Base-by-base conservation (phyloP, 177 flowering plant species). In the Tripterygium wilfordii region DNA sequence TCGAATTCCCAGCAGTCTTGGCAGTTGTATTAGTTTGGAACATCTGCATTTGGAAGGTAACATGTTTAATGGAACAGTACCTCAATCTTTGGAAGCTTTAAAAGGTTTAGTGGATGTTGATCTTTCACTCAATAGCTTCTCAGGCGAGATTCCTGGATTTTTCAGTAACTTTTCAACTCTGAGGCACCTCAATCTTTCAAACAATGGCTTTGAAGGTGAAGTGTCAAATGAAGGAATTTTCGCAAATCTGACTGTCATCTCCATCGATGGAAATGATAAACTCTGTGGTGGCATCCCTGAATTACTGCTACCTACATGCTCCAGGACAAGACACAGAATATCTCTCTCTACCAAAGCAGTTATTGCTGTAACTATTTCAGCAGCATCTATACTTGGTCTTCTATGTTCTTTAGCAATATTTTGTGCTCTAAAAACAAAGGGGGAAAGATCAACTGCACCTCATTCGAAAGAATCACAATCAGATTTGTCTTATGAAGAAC, bases 101-200 rank as follows among this genome's bases (percentile, higher is more conserved):
- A 64, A 12, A 56, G 48, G 52, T 18, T 23, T 70, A 14, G 17
- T 36, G 24, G 9, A 1, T 10, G 22, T 68, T 1, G 73, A 64
- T 36, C 53, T 69, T 12, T 69, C 74, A 1, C 51, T 26, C 6
- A 65, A 69, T 53, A 69, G 61, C 4, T 48, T 65, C 10, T 42
- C 62, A 0, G 67, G 70, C 1, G 5, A 26, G 4, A 54, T 69
- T 32, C 70, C 67, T 0, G 17, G 24, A 4, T 37, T 10, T 17
- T 38, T 70, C 3, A 20, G 24, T 15, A 10, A 44, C 3, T 10
- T 70, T 1, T 0, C 13, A 2, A 35, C n/a, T 8, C 6, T 60
- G 25, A 2, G 3, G 18, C 12, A 27, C 13, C 19, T 66, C 21
- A 49, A 70, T 45, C 22, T 65, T 0, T 70, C 71, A 2, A 56